These are phyloP conservation scores for Geranomyces variabilis DNA, from an alignment of 192 early-diverging fungal species.

Conservation along the genomic window DNA sequence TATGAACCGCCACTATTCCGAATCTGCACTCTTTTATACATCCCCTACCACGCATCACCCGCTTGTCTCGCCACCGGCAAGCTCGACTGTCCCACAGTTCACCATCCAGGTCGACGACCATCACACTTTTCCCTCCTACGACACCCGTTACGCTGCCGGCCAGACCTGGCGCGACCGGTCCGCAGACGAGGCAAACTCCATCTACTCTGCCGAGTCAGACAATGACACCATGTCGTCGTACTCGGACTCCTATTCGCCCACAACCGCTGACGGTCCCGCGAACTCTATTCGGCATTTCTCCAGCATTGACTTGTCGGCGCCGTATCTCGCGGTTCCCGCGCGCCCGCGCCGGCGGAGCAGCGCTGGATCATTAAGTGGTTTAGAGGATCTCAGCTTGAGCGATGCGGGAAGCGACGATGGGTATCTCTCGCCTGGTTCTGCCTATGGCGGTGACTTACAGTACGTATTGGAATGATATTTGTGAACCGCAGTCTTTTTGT, in stretches of 20 bases:
- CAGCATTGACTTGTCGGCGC: constrained; percentile 12
- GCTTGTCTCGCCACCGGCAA: not conserved
- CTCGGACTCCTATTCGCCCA: not conserved
- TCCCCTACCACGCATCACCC: not conserved
- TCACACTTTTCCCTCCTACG: too few species aligned
- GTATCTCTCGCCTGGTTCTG: constrained; percentile 11
- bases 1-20: too few species aligned
- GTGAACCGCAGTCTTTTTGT: not conserved
- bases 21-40: too few species aligned
- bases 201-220: constrained; percentile 8
- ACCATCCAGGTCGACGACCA: constrained; percentile 16
- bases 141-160: not conserved
- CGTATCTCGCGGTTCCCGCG: constrained; percentile 11
- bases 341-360: not conserved
- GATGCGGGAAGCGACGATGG: constrained; percentile 18
- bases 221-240: constrained; percentile 3
- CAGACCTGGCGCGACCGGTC: constrained; percentile 4
- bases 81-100: constrained; percentile 15
- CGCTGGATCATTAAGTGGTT: constrained; percentile 15
- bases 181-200: not conserved
- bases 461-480: constrained; percentile 1
- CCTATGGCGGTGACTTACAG: not conserved
- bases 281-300: not conserved
- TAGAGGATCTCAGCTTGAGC: constrained; percentile 14
- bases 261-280: not conserved